These are phyloP conservation scores for Neurospora cerealis DNA, from an alignment of 495 filamentous ascomycete species.

Conservation along the genomic window DNA sequence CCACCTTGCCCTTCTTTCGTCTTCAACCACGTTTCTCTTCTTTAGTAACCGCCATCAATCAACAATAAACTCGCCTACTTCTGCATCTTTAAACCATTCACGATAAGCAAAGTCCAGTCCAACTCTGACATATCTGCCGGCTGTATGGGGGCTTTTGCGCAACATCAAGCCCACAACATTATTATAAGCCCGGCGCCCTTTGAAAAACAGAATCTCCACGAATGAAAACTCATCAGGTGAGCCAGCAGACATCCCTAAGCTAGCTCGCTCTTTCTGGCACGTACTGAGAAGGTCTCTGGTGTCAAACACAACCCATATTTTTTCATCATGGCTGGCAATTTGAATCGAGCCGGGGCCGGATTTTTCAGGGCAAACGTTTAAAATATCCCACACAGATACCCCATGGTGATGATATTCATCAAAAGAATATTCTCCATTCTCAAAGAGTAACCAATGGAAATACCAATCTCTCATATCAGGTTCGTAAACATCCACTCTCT, in stretches of 20 bases:
- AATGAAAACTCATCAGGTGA: background rate
- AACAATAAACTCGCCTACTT: background rate
- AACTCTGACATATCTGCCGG: background rate
- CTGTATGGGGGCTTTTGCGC: background rate
- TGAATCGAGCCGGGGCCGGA: no score
- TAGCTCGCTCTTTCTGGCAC: background rate
- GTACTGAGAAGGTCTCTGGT: background rate
- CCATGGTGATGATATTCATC: no score
- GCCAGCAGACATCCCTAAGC: background rate
- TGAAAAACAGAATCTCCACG: no score
- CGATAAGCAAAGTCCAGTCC: accelerated
- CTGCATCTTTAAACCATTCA: accelerated
- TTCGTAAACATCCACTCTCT: background rate
- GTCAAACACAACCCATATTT: background rate
- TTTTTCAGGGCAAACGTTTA: no score
- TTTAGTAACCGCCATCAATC: background rate
- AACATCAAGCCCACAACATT: background rate
- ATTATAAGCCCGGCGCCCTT: no score
- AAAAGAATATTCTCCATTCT: no score
- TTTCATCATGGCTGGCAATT: no score
- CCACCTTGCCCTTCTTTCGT: no score
- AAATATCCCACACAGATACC: no score
- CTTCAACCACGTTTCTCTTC: no score
- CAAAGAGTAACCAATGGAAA: no score
- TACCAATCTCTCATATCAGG: background rate